Evolutionary conservation across 1,139 yeast genomes (phyloP), one percentile per base, ranked within the genome.

Genomic region (Geotrichum bryndzae): DNA sequence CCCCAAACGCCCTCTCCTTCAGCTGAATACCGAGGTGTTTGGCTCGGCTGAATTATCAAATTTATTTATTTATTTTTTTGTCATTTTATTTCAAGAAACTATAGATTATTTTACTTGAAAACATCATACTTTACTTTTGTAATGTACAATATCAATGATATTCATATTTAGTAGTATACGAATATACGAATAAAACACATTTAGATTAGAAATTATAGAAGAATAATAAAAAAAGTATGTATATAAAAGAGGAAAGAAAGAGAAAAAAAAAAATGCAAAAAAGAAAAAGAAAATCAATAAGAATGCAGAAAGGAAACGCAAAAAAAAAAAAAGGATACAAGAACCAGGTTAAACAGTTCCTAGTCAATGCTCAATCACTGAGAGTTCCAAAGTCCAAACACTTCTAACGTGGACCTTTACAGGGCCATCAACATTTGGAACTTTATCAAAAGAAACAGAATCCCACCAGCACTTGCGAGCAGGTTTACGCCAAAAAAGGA

Each of bases 401-500:
- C 96, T 78, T 66, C 96, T 80, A 55, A 87, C 81, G 71, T 89
- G 95, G 22, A 88, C 87, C 66, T 82, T 84, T 57, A 83, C 74
- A 8, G 74, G 72, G 10, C 88, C 78, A 46, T 80, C 80, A 13
- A 62, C 61, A 22, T 58, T 54, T 15, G 59, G 51, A n/a, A 61
- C 45, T 18, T 54, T 50, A 25, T 85, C 78, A 56, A 80, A 77
- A 55, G 84, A 84, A 69, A 87, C 66, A 25, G 74, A 69, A 58
- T 88, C 87, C 99, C 99, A 95, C 99, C 99, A 95, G 76, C 99
- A 95, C 73, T 95, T 95, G 71, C 99, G 82, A 0, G 99, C 99
- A 0, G 99, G 99, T 72, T 94, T 94, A 66, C 97, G 82, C 99
- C 99, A 95, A 73, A 95, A 95, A 63, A 95, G 79, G 51, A 95